A percentile compares a stretch with the other conserved stretches of the same genome.
Conservation (phyloP, 1,284 basidiomycete genomes). For the Tranzscheliella williamsii region DNA sequence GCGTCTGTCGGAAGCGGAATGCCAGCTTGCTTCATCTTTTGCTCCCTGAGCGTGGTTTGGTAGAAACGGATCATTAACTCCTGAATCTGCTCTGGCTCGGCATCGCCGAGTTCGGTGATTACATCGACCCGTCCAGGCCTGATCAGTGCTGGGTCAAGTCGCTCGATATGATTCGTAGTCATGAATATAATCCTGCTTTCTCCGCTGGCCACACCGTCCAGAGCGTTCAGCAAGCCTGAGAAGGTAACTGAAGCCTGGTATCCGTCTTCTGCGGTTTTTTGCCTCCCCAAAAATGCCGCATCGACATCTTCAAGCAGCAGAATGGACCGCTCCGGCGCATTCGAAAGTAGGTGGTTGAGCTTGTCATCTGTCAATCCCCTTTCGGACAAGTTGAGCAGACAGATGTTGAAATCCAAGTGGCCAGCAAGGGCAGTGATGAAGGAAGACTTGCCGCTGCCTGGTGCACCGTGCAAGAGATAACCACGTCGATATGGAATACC, state of each 20-base stretch:
- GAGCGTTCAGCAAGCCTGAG: slow-evolving; percentile 92
- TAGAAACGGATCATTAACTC: slow-evolving; percentile 87
- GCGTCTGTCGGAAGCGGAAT: neutral
- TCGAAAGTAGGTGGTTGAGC: slow-evolving; percentile 87
- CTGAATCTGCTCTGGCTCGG: slow-evolving; percentile 77
- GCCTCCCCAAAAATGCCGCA: slow-evolving; percentile 76
- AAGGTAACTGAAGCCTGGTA: slow-evolving; percentile 77
- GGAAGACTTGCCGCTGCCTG: slow-evolving; percentile 96
- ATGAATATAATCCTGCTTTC: slow-evolving; percentile 93
- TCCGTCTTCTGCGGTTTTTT: slow-evolving; percentile 46
- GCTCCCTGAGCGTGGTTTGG: slow-evolving; percentile 38
- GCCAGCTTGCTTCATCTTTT: slow-evolving; percentile 10
- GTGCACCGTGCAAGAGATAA: slow-evolving; percentile 92
- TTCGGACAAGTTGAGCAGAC: slow-evolving; percentile 92
- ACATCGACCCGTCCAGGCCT: slow-evolving; percentile 93
- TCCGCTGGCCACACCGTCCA: slow-evolving; percentile 95
- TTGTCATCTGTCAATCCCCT: slow-evolving; percentile 96
- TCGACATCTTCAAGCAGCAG: slow-evolving; percentile 96
- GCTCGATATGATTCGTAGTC: slow-evolving; percentile 89
- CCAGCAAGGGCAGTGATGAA: slow-evolving; percentile 98
- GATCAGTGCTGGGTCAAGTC: slow-evolving; percentile 81
- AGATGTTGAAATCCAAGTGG: slow-evolving; percentile 86
- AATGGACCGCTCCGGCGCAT: slow-evolving; percentile 88
- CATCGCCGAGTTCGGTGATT: slow-evolving; percentile 82
- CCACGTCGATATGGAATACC: slow-evolving; percentile 97